Percentiles rank a stretch among this genome's conserved stretches.
Conservation (phyloP, 106 monocot species). For the Posidonia australis region DNA sequence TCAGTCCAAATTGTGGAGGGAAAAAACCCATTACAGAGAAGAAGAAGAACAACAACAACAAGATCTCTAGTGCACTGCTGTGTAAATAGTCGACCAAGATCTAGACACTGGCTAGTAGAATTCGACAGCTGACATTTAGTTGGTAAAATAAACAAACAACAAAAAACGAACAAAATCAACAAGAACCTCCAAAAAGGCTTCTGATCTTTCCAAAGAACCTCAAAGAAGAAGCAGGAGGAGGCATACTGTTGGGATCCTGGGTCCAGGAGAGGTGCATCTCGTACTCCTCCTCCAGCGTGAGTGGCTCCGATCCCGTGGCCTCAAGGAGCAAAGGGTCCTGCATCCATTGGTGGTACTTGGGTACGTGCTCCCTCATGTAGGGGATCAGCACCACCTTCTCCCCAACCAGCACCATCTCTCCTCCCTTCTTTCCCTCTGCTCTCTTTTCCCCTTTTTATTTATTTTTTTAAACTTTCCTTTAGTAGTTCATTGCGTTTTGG, state of each 20-base stretch:
- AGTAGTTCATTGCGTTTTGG: no score
- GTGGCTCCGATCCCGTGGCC: constrained; percentile 89
- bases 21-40: constrained; percentile 1
- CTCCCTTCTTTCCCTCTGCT: no score
- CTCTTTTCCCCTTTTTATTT: no score
- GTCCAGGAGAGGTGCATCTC: constrained; percentile 68
- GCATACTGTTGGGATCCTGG: constrained; percentile 41
- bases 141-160: no score
- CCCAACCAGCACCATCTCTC: constrained; percentile 30
- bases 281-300: constrained; percentile 62
- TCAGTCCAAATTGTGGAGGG: background rate
- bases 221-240: constrained; percentile 5
- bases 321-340: constrained; percentile 67
- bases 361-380: constrained; percentile 89
- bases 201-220: no score
- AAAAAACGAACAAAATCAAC: no score
- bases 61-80: background rate
- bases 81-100: no score
- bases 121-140: no score
- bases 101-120: no score
- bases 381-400: constrained; percentile 76
- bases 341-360: constrained; percentile 90
- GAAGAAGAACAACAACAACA: background rate
- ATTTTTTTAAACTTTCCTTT: no score
- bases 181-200: background rate